Base-by-base conservation (phyloP, 2,329 filamentous ascomycete genomes). In the Blastomyces silverae region DNA sequence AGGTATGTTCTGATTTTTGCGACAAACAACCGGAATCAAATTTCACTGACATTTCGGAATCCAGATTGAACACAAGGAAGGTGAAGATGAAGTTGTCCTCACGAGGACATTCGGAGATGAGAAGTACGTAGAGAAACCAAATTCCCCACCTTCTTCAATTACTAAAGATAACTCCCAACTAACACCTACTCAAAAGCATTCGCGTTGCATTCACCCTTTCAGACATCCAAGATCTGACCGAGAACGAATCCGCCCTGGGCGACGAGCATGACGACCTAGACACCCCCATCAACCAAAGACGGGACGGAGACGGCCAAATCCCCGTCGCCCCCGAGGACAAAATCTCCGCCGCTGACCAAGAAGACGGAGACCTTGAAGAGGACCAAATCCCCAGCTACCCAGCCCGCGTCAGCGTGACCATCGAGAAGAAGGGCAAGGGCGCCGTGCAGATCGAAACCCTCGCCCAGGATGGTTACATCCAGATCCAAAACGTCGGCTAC, bases 401-500 rank as follows among this genome's bases (percentile, higher is more conserved):
- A 64, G 90, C 89, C 72, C 88, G 89, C 70, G 83, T 97, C 68
- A 91, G 89, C 79, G 87, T 99, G 72, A 87, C 92, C 61, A 84
- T 99, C 65, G 91, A 96, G 83, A 95, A 96, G 83, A 83, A 89
- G 66, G 85, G 85, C 79, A 89, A 90, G 74, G 92, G 93, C 66
- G 91, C 91, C 37, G 84, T 99, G 69, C 87, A 89, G 78, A 87
- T 99, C 71, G 91, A 96, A 77, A 89, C 92, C 66, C 82, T 89
- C 66, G 91, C 91, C 42, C 89, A 94, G 79, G 90, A 96, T 71
- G 92, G 92, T 72, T 82, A 87, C 76, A 88, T 97, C 77, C 82
- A 91, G 71, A 89, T 97, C 74, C 90, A 97, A 76, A 93, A 94
- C 80, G 85, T 97, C 73, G 92, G 89, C 79, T 93, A 91, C 84